Conservation (phyloP, 2,329 filamentous ascomycete species). For the Bimuria novae-zelandiae region DNA sequence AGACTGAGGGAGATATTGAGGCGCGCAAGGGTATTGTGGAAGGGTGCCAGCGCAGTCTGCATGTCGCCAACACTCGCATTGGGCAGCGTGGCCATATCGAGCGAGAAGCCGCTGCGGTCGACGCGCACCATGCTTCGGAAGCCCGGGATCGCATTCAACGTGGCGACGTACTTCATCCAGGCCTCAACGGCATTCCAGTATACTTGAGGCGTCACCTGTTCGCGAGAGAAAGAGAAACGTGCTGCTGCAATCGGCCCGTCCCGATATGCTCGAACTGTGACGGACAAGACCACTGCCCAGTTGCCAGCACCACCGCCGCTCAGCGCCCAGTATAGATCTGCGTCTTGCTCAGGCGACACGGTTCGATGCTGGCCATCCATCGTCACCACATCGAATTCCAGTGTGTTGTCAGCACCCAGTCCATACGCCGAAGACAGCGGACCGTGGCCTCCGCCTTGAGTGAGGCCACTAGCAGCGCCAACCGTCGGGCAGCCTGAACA, state of each 20-base stretch:
- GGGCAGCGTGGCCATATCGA: no score
- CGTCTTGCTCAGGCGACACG: conserved; percentile 33
- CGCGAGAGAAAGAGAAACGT: not conserved
- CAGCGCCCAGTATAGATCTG: conserved; percentile 46
- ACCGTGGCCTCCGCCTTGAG: conserved; percentile 37
- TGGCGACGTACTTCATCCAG: no score
- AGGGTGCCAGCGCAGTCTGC: no score
- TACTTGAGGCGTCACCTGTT: not conserved
- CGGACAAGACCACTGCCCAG: conserved; percentile 22
- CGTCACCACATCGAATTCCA: conserved; percentile 40
- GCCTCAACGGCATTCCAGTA: conserved; percentile 3
- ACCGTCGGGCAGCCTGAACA: conserved; percentile 40
- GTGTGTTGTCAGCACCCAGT: conserved; percentile 37
- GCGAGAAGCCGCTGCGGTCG: no score
- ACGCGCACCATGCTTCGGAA: no score
- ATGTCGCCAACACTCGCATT: no score
- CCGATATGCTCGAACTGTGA: conserved; percentile 18
- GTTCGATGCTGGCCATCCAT: conserved; percentile 34
- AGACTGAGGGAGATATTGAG: no score
- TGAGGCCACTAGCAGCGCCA: conserved; percentile 40
- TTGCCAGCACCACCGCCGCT: conserved; percentile 31
- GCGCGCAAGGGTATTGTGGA: no score
- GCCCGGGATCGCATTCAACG: no score
- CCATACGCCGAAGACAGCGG: conserved; percentile 18
- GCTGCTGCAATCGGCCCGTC: conserved; percentile 10